These are phyloP conservation scores for Didymella pomorum DNA, from an alignment of 2,329 filamentous ascomycete genomes.

Conservation along the genomic window DNA sequence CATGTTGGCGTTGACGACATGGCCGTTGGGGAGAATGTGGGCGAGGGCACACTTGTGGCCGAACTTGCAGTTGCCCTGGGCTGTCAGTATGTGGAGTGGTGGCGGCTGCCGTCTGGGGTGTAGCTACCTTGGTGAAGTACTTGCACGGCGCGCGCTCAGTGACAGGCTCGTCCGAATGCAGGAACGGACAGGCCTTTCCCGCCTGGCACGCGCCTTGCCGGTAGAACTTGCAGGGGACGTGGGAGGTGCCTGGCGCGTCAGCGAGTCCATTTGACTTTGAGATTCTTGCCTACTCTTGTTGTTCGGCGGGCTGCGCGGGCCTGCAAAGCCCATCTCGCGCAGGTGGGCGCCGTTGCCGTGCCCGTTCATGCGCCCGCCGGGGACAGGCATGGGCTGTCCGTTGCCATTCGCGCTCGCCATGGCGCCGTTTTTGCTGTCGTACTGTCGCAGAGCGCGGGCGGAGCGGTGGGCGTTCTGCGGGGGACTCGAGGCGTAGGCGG, in stretches of 20 bases:
- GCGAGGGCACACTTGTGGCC: constrained; percentile 97
- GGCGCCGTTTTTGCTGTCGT: constrained; percentile 41
- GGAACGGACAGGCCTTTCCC: constrained; percentile 93
- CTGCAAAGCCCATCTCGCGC: constrained; percentile 51
- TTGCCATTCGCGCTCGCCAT: constrained; percentile 38
- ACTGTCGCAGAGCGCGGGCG: constrained; percentile 38
- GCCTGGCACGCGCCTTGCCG: constrained; percentile 95
- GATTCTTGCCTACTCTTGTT: constrained; percentile 52
- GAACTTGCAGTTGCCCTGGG: constrained; percentile 97
- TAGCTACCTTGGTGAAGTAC: constrained; percentile 90
- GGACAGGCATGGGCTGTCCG: constrained; percentile 46
- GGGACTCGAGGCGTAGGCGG: background rate
- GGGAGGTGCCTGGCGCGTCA: constrained; percentile 67
- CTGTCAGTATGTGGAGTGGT: background rate
- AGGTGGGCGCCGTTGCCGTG: constrained; percentile 44
- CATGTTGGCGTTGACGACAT: constrained; percentile 78
- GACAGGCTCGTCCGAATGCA: constrained; percentile 86
- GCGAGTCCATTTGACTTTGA: no score
- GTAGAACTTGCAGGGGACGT: constrained; percentile 99
- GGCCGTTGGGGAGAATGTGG: constrained; percentile 92
- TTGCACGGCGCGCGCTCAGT: constrained; percentile 91
- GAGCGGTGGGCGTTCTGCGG: constrained; percentile 33
- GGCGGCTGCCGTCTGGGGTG: background rate
- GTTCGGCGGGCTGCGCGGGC: constrained; percentile 58
- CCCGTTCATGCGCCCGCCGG: constrained; percentile 38